Conservation (phyloP, 176 grass and related monocot genomes). For the Hordeum vulgare region DNA sequence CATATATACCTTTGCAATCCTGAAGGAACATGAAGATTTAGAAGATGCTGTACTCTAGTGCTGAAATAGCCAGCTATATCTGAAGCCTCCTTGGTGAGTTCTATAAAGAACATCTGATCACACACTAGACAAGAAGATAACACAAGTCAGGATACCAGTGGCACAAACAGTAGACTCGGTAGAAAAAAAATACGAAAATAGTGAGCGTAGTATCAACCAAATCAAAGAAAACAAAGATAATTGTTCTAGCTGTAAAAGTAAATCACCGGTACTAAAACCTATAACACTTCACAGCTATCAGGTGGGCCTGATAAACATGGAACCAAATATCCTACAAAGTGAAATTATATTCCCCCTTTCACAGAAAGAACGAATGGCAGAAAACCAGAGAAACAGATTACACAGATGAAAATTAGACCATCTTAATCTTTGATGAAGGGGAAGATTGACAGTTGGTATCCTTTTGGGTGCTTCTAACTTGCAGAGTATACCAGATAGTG, state of each 20-base stretch:
- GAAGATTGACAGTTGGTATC: not conserved
- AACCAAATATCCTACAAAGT: conserved; percentile 3
- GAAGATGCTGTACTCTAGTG: no score
- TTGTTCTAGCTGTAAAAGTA: not conserved
- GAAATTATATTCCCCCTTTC: not conserved
- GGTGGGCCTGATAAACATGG: conserved; percentile 3
- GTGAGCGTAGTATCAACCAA: not conserved
- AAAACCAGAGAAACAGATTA: not conserved
- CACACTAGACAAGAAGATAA: conserved; percentile 46
- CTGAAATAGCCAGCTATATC: conserved; percentile 78
- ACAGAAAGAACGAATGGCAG: not conserved
- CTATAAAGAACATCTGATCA: conserved; percentile 65
- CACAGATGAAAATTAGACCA: not conserved
- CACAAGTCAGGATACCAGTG: no score
- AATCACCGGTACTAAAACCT: no score
- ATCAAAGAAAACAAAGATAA: not conserved
- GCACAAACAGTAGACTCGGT: not conserved
- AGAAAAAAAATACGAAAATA: no score
- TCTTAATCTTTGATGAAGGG: not conserved
- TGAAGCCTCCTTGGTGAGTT: conserved; percentile 65
- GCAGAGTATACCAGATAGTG: not conserved
- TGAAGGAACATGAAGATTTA: no score
- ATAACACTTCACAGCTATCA: not conserved
- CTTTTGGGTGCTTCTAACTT: not conserved
- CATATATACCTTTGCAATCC: no score